Evolutionary conservation across 139 green algal genomes (phyloP).

Genomic region (Tetradesmus obliquus): DNA sequence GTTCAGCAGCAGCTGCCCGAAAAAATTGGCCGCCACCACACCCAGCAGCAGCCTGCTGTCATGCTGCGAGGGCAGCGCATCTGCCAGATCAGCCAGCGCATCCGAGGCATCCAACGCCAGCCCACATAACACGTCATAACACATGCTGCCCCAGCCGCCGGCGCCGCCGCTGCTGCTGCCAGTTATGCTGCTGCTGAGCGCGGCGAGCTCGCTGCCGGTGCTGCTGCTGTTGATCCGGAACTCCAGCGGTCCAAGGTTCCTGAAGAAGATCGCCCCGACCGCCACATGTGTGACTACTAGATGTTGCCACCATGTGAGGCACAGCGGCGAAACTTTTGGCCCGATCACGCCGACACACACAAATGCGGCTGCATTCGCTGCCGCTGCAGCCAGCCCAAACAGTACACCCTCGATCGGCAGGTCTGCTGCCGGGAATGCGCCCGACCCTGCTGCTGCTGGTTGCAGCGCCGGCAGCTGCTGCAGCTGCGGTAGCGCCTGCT

Average conservation of each 20-base stretch:
- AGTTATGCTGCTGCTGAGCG: neutral
- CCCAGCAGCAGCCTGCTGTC: constrained; percentile 2
- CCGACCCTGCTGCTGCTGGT: neutral
- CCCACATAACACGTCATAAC: neutral
- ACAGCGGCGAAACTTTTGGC: neutral
- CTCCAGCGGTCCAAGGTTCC: neutral
- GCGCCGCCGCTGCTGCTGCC: neutral
- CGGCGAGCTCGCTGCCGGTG: neutral
- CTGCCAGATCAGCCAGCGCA: neutral
- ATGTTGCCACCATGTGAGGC: constrained; percentile 23
- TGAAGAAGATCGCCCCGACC: neutral
- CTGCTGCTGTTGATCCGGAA: neutral
- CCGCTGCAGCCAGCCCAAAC: constrained; percentile 18
- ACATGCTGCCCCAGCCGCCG: neutral
- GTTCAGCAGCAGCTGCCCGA: constrained; percentile 16
- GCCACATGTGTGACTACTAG: constrained; percentile 25
- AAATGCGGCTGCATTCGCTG: constrained; percentile 35
- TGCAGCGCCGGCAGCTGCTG: neutral
- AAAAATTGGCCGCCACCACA: constrained; percentile 3
- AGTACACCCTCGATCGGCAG: constrained; percentile 12
- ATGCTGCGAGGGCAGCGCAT: neutral
- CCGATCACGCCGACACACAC: constrained; percentile 22
- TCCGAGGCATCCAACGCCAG: neutral
- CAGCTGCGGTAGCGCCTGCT: neutral
- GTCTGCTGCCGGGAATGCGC: neutral